These are phyloP conservation scores for Lablab purpureus DNA, from an alignment of 306 rosid genomes.

Conservation along the genomic window DNA sequence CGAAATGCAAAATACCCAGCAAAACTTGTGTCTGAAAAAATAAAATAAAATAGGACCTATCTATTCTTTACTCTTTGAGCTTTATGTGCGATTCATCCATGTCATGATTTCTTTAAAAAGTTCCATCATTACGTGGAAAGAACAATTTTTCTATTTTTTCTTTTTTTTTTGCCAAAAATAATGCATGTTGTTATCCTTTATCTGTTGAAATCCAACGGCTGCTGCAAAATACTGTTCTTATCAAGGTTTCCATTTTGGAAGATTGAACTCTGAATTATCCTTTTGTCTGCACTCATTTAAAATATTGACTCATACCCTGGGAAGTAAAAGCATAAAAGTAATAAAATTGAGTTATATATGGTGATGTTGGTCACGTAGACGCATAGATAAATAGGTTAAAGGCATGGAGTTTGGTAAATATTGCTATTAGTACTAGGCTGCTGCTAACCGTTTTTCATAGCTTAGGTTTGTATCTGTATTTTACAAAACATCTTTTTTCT, in stretches of 20 bases:
- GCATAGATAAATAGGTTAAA: constrained; percentile 34
- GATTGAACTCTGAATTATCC: constrained; percentile 21
- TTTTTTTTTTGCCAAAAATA: constrained; percentile 22
- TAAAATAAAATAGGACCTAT: constrained; percentile 36
- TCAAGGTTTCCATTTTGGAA: constrained; percentile 39
- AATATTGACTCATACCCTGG: constrained; percentile 30
- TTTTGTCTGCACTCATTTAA: constrained; percentile 31
- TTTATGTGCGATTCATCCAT: constrained; percentile 46
- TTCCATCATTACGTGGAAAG: constrained; percentile 57
- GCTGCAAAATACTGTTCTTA: constrained; percentile 25
- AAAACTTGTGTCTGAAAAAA: constrained; percentile 53
- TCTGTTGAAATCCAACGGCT: constrained; percentile 29
- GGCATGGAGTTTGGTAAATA: constrained; percentile 36
- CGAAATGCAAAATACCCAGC: constrained; percentile 45
- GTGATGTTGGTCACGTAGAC: constrained; percentile 45
- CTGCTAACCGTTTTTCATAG: constrained; percentile 26
- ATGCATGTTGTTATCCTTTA: constrained; percentile 33
- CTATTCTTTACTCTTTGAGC: constrained; percentile 50
- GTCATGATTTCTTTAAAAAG: constrained; percentile 56
- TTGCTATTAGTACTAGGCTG: constrained; percentile 39
- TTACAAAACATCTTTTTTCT: constrained; percentile 46
- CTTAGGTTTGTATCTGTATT: constrained; percentile 44
- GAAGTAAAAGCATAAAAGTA: not conserved
- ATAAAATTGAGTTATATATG: constrained; percentile 27
- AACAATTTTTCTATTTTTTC: constrained; percentile 2